Conservation (phyloP, 441 rosid genomes). For the Gossypium davidsonii region DNA sequence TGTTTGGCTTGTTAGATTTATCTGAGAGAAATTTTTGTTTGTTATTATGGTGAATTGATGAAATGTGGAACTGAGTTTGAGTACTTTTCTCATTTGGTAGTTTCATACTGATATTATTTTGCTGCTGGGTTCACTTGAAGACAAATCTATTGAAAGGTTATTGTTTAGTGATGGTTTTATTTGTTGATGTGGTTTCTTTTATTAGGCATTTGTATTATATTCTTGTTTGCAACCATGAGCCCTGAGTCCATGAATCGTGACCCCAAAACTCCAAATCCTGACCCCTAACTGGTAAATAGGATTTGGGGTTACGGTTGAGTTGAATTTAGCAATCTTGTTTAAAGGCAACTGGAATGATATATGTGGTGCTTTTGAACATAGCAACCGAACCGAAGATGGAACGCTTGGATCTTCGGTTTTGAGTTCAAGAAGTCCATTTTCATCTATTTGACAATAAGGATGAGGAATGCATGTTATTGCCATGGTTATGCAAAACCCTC, state of each 20-base stretch:
- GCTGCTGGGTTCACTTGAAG: not conserved
- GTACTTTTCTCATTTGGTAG: slow-evolving; percentile 10
- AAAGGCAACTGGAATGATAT: not conserved
- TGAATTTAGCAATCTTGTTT: not conserved
- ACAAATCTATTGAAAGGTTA: not conserved
- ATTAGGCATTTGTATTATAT: not conserved
- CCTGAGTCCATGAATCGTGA: not conserved
- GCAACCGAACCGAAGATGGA: too few relatives aligned
- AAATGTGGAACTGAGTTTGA: slow-evolving; percentile 17
- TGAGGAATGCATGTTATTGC: too few relatives aligned
- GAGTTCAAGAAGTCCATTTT: too few relatives aligned
- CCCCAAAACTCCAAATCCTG: not conserved
- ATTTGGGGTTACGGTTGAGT: not conserved
- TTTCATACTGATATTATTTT: slow-evolving; percentile 10
- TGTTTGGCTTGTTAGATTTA: not conserved
- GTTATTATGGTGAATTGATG: slow-evolving; percentile 13
- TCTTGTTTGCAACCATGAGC: not conserved
- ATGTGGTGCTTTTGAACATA: not conserved
- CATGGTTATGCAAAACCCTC: too few relatives aligned
- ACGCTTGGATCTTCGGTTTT: too few relatives aligned
- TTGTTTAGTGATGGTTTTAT: not conserved
- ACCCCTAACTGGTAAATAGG: not conserved
- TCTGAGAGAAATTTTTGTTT: slow-evolving; percentile 28
- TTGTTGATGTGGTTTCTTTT: not conserved
- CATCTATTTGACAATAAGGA: too few relatives aligned